Percentiles rank a stretch among this genome's conserved stretches.
Evolutionary conservation across 2,329 filamentous ascomycete genomes (phyloP).

Genomic region (Claviceps africana): DNA sequence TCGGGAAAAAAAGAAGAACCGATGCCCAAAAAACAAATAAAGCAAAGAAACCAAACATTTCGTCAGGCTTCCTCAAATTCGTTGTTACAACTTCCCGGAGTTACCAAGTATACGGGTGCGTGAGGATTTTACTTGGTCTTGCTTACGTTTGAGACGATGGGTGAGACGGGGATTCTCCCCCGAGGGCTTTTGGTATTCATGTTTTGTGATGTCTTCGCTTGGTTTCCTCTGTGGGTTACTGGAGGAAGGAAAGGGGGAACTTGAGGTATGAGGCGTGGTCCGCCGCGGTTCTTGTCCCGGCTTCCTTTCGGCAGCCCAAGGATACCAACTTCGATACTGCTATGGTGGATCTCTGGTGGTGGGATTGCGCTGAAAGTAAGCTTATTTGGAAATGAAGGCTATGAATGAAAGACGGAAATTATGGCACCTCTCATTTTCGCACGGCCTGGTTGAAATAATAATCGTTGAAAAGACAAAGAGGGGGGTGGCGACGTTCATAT

Average conservation of each 20-base stretch:
- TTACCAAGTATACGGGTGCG: not conserved
- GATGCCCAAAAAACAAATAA: slow-evolving; percentile 19
- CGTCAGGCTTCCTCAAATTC: not conserved
- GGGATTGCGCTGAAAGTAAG: not conserved
- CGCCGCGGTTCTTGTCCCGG: not conserved
- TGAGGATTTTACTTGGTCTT: not conserved
- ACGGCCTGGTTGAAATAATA: slow-evolving; percentile 13
- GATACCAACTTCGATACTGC: not conserved
- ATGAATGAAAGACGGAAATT: slow-evolving; percentile 9
- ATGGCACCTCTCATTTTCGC: slow-evolving; percentile 15
- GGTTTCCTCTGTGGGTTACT: not conserved
- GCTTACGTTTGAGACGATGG: not conserved
- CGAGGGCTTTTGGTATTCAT: not conserved
- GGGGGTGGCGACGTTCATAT: too few species aligned
- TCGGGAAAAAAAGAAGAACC: slow-evolving; percentile 10
- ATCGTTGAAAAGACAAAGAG: too few species aligned
- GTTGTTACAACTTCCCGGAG: not conserved
- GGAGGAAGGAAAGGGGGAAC: not conserved
- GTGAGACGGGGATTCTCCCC: not conserved
- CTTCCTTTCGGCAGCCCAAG: not conserved
- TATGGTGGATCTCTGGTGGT: not conserved
- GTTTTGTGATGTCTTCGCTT: not conserved
- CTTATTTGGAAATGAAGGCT: slow-evolving; percentile 4
- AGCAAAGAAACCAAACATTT: slow-evolving; percentile 15
- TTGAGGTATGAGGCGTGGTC: not conserved